Evolutionary conservation across 1,284 basidiomycete genomes (phyloP).

Genomic region (Thecaphora frezii): DNA sequence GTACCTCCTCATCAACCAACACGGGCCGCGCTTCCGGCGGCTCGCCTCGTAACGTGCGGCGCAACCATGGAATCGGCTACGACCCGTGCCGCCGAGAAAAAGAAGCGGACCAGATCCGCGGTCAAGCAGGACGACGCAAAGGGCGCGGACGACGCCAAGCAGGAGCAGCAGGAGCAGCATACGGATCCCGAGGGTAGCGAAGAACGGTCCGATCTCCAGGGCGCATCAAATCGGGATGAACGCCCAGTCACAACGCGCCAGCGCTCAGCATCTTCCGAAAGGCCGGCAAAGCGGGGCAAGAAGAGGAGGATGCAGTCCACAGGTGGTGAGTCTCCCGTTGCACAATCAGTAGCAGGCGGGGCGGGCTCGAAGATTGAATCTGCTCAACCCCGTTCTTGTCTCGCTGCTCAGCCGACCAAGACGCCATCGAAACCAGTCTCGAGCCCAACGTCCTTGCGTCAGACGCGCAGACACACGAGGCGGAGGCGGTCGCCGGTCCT

Average conservation of each 20-base stretch:
- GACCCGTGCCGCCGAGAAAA: conserved; percentile 1
- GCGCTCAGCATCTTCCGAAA: background rate
- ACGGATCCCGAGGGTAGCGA: background rate
- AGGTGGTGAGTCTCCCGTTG: background rate
- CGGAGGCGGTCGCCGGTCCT: conserved; percentile 11
- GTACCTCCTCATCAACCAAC: too few species aligned
- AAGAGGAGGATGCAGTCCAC: conserved; percentile 1
- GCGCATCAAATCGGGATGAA: background rate
- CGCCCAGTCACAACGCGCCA: background rate
- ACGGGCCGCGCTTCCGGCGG: too few species aligned
- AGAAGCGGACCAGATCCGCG: conserved; percentile 1
- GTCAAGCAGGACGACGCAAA: conserved; percentile 6
- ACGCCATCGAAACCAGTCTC: conserved; percentile 9
- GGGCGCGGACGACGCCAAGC: conserved; percentile 6
- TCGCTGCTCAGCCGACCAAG: conserved; percentile 3
- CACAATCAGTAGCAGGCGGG: too few species aligned
- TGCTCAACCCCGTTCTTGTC: background rate
- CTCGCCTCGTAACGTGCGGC: background rate
- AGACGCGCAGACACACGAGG: too few species aligned
- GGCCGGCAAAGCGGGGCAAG: background rate
- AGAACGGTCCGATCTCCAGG: background rate
- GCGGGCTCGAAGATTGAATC: background rate
- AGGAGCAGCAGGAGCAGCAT: background rate
- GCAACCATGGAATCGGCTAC: conserved; percentile 5
- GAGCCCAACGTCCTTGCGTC: too few species aligned